Evolutionary conservation across 2,329 filamentous ascomycete species (phyloP), one percentile per base, ranked within the genome.

Genomic region (Rhinocladiella similis): DNA sequence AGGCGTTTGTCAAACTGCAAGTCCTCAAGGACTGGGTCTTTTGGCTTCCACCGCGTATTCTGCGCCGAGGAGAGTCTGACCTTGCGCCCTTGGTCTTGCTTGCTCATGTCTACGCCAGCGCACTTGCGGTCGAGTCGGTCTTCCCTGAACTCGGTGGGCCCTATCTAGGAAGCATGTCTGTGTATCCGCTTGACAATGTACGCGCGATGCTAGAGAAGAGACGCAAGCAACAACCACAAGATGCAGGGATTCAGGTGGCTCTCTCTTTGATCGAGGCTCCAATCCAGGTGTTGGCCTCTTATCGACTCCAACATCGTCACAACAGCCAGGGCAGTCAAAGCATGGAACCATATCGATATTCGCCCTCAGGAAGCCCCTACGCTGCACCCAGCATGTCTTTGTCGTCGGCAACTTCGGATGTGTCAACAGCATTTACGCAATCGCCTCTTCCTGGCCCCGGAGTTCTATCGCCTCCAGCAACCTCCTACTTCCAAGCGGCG

Each of bases 11-110:
- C 67, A 89, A 92, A 62, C 83, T 97, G 10, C 92, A 95, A 62
- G 87, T 90, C 9, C 82, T 99, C 57, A 84, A 92, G 53, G 89
- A 90, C 65, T 97, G 93, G 91, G 83, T 97, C 14, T 96, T 97
- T 75, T 97, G 93, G 91, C 84, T 96, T 53, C 94, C 94, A 1
- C 86, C 96, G 33, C 85, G 86, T 63, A 88, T 92, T 66, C 81
- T 97, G 22, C 88, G 93, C 69, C 85, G 86, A 62, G 88, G 87
- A 46, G 85, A 87, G 49, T 84, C 84, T 35, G 91, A 93, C 63
- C 83, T 89, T 20, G 89, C 84, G 57, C 88, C 91, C 1, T 80
- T 97, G 63, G 80, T 96, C 50, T 86, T 95, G 60, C 86, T 97
- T 53, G 89, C 91, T 10, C 90, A 97, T 69, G 91, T 96, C 72